These are phyloP conservation scores for Colletotrichum orchidophilum DNA, from an alignment of 2,329 filamentous ascomycete genomes.

Conservation along the genomic window DNA sequence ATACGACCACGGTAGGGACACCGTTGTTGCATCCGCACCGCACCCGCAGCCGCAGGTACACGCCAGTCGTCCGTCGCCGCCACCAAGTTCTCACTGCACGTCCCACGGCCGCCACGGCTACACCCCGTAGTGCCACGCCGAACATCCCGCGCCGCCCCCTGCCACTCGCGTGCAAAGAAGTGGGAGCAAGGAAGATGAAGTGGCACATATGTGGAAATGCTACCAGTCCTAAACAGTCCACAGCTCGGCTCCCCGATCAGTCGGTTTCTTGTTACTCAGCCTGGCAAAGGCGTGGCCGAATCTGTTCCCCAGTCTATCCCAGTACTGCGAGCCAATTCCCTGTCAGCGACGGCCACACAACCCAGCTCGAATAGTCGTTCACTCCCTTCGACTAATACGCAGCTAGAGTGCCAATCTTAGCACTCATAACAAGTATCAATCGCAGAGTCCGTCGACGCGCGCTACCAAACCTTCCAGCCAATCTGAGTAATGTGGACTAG, in stretches of 20 bases:
- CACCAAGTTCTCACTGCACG: neutral
- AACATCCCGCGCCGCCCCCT: slow-evolving; percentile 1
- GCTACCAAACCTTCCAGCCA: neutral
- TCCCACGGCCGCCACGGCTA: neutral
- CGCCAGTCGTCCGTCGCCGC: slow-evolving; percentile 13
- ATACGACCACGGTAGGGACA: neutral
- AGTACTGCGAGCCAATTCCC: neutral
- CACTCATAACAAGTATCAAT: neutral
- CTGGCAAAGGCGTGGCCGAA: no score
- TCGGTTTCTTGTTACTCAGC: neutral
- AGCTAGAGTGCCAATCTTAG: neutral
- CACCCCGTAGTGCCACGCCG: slow-evolving; percentile 3
- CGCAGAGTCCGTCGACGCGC: neutral
- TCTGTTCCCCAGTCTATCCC: neutral
- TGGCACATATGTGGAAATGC: neutral
- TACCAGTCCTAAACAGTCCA: neutral
- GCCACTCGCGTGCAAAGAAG: slow-evolving; percentile 6
- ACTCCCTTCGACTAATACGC: neutral
- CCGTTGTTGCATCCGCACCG: neutral
- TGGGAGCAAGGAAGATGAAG: neutral
- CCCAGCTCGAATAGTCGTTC: slow-evolving; percentile 2
- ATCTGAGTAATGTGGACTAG: neutral
- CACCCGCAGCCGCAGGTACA: neutral
- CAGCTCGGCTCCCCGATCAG: neutral
- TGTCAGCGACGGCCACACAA: neutral